phyloP scores from a whole-genome alignment of 768 basidiomycete species.

The Rhodocollybia butyracea region DNA sequence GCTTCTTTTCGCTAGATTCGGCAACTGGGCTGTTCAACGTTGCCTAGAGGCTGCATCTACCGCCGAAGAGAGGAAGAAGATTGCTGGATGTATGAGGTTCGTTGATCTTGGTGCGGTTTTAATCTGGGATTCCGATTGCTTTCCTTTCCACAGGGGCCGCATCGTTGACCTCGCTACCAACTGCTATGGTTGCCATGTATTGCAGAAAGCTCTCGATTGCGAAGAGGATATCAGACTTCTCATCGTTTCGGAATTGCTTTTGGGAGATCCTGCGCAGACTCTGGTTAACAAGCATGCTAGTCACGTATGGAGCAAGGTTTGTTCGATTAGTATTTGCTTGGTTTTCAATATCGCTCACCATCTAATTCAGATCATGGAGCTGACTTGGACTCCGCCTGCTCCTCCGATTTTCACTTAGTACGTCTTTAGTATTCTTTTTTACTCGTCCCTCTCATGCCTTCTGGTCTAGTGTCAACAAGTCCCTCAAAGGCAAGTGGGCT shows the following conservation, averaged over 20 bases:
- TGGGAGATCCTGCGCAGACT: slow-evolving; percentile 82
- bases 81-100: slow-evolving; percentile 84
- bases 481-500: slow-evolving; percentile 86
- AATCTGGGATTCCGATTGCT: slow-evolving; percentile 7
- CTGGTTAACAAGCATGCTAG: slow-evolving; percentile 89
- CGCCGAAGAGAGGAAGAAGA: slow-evolving; percentile 72
- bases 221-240: slow-evolving; percentile 82
- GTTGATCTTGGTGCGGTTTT: slow-evolving; percentile 11
- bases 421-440: slow-evolving; percentile 23
- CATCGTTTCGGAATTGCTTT: slow-evolving; percentile 81
- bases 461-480: slow-evolving; percentile 70
- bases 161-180: slow-evolving; percentile 87
- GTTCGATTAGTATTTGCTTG: slow-evolving; percentile 2
- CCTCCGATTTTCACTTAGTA: slow-evolving; percentile 88
- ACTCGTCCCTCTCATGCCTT: slow-evolving; percentile 6
- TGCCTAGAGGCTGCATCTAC: slow-evolving; percentile 80
- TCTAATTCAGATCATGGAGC: slow-evolving; percentile 72
- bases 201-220: slow-evolving; percentile 88
- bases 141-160: slow-evolving; percentile 49
- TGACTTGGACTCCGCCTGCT: slow-evolving; percentile 82
- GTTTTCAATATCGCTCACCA: slow-evolving; percentile 10
- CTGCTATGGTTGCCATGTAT: slow-evolving; percentile 86
- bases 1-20: slow-evolving; percentile 52
- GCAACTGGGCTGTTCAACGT: slow-evolving; percentile 89
- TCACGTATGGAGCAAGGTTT: slow-evolving; percentile 89